Evolutionary conservation across 2,329 filamentous ascomycete species (phyloP), one percentile per base, ranked within the genome.

Genomic region (Hypomyces perniciosus): DNA sequence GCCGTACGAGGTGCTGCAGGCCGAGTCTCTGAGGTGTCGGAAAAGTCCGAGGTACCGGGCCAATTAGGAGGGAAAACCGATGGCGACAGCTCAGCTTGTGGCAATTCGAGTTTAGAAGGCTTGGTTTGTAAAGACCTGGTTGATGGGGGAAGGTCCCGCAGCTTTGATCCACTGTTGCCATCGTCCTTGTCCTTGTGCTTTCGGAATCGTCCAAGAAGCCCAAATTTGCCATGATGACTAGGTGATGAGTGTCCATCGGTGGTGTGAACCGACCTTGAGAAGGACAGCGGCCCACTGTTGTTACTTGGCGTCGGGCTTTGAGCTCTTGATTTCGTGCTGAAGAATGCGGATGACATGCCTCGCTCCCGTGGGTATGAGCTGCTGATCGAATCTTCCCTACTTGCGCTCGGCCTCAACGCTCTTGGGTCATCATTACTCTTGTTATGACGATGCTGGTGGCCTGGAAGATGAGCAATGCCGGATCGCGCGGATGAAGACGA

Each of bases 261-360:
- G 20, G 20, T 56, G 60, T 75, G 65, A 58, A 71, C 61, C 68
- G 76, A 62, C 61, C 73, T 75, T 65, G 76, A 64, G 68, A 79
- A 68, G 46, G 68, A 69, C 29, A 61, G 57, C 72, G 66, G 63
- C 26, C 73, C 77, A 62, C 85, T 89, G 59, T 79, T 80, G 39
- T 80, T 75, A 66, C 88, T 93, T 6, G 90, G 87, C 1, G 89
- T 88, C 28, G 91, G 90, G 67, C 91, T 95, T 54, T 87, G 81
- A 9, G 88, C 84, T 57, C 90, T 84, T 26, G 77, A 76, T 54
- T 70, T 70, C 44, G 72, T 66, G 57, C 64, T 58, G 72, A 78
- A 65, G 75, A 76, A 72, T 39, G 66, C 62, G 30, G 63, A 62
- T 30, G 74, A 74, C 46, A 68, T 70, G 33, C 69, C 74, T 50